Conservation (phyloP, 164 flowering plant species). For the Santalum album region DNA sequence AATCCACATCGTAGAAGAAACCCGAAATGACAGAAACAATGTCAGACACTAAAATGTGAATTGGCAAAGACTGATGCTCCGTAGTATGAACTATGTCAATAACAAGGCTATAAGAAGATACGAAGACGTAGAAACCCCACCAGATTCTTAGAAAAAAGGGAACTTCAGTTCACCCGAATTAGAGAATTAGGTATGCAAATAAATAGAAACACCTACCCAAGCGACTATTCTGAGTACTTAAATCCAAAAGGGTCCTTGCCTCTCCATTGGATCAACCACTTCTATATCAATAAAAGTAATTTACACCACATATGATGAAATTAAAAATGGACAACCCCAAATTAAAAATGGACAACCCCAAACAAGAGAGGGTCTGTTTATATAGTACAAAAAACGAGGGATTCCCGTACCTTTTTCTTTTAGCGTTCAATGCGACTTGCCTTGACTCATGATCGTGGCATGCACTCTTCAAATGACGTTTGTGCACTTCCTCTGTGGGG, state of each 20-base stretch:
- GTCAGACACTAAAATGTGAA: too few relatives aligned
- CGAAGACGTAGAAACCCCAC: conserved; percentile 39
- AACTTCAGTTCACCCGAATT: conserved; percentile 25
- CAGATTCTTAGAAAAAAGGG: conserved; percentile 43
- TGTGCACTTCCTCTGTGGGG: conserved; percentile 81
- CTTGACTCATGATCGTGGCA: conserved; percentile 37
- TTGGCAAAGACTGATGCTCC: conserved; percentile 11
- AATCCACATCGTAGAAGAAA: too few relatives aligned
- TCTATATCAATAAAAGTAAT: conserved; percentile 45
- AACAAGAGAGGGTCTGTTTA: conserved; percentile 23
- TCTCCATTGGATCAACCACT: conserved; percentile 50
- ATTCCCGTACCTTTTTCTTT: conserved; percentile 13
- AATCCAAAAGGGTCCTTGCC: conserved; percentile 36
- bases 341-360: too few relatives aligned
- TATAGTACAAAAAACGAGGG: conserved; percentile 19
- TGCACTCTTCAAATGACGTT: conserved; percentile 55
- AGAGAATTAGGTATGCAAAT: conserved; percentile 22
- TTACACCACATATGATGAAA: conserved; percentile 30
- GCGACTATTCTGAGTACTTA: conserved; percentile 30
- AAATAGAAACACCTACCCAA: conserved; percentile 42
- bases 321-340: conserved; percentile 35
- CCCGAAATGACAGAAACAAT: too few relatives aligned
- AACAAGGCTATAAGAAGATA: conserved; percentile 41
- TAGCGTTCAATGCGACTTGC: conserved; percentile 6
- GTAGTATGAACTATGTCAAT: conserved; percentile 27